Evolutionary conservation across 495 filamentous ascomycete species (phyloP), one percentile per base, ranked within the genome.

Genomic region (Xylaria acuta): DNA sequence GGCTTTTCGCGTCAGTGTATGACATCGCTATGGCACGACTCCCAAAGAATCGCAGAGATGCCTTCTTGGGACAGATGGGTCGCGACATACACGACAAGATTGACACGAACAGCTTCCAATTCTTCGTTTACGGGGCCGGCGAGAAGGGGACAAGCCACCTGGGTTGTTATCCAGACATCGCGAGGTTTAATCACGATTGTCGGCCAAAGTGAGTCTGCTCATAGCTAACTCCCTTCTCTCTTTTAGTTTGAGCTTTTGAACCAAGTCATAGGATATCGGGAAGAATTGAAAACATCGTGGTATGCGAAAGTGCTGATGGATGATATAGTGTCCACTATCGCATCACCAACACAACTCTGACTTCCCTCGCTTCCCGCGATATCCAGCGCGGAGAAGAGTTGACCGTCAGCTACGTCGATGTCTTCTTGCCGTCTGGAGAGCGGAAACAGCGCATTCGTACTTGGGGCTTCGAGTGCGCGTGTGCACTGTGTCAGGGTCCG

Each of bases 391-490:
- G 82, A 14, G 80, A 83, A 45, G 84, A 86, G 60, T 75, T 86
- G 20, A 84, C 78, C 47, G 72, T 86, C 60, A 81, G 74, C 25
- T 85, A 85, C 74, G 78, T 83, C 70, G 78, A 83, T 67, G 72
- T 74, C 40, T 74, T 75, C 25, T 56, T 79, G 7, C 38, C 74
- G 5, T 77, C 70, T 1, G 68, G 63, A 25, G 76, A 81, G 12
- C 84, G 84, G 9, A 80, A 78, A 9, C 51, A 72, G 6, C 79
- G 79, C 14, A 76, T 86, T 34, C 22, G 40, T 1, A 73, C 74
- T 14, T 84, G 82, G 82, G 82, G 81, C 5, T 86, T 84, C 65
- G 73, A 76, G 51, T 86, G 84, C 73, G 64, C 74, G 20, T 86
- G 84, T 64, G 27, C 73, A 2, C 77, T 79, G 3, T 86, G 83